Base-by-base conservation (phyloP, 2,329 filamentous ascomycete species). In the Arthrobotrys megalospora region DNA sequence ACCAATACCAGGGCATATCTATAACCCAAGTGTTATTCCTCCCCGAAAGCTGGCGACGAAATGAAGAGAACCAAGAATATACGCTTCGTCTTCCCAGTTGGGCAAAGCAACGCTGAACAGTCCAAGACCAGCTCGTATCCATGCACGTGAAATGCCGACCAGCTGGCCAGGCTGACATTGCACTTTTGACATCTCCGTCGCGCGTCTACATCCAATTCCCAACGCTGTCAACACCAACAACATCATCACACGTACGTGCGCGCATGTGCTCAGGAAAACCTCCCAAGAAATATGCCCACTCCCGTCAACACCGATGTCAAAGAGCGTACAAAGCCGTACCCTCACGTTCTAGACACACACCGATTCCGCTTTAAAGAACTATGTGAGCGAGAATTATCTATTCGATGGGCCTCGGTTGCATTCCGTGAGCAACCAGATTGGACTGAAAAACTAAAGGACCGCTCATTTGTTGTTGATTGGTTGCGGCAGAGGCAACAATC, bases 401-500 rank as follows among this genome's bases (percentile, higher is more conserved):
- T 58, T 12, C 52, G 34, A 19, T 3, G 11, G n/a, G 52, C 52
- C 1, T 58, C 52, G 6, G 12, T 71, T 16, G 67, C 43, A 28
- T 50, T 66, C 21, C 63, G 63, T 6, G 43, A 66, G 6, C 32
- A 32, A 3, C 28, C 28, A n/a, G 21, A 66, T 12, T 66, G 63
- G 63, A 66, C 48, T 3, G 6, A 38, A 38, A 66, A 66, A 11
- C 45, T 66, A 1, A 53, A 66, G 6, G 34, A 66, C 6, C 43
- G 32, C 2, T 14, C n/a, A 7, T 50, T 48, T 8, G 38, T 50
- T 2, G 19, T 14, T 11, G 11, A 52, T n/a, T 48, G 43, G 43
- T 24, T 66, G 6, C 21, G 43, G 1, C 2, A 52, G 8, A 34
- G 38, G 10, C 43, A 66, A n/a, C 28, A 52, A 12, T 6, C 4